phyloP scores from a whole-genome alignment of 345 rosid genomes.

The Bruguiera sexangula region DNA sequence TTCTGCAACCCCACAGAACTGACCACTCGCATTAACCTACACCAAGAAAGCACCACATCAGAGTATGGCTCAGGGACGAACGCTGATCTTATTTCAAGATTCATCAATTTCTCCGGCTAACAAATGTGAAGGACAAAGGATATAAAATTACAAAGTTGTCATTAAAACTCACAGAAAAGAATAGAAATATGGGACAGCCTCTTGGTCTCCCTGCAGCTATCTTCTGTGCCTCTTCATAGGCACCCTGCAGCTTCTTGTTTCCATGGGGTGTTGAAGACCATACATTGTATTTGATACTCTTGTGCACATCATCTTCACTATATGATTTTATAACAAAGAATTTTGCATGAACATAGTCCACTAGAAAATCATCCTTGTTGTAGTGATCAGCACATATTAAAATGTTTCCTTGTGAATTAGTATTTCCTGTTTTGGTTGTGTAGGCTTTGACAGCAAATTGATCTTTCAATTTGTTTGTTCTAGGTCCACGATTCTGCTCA shows the following conservation, averaged over 20 bases:
- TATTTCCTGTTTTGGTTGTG: constrained; percentile 55
- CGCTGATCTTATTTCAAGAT: background rate
- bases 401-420: constrained; percentile 58
- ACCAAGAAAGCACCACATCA: constrained; percentile 16
- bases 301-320: constrained; percentile 98
- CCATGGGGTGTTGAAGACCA: constrained; percentile 98
- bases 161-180: constrained; percentile 73
- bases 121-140: background rate
- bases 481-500: constrained; percentile 67
- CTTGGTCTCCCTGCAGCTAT: constrained; percentile 44
- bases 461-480: constrained; percentile 49
- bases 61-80: constrained; percentile 4
- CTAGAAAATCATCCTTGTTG: constrained; percentile 67
- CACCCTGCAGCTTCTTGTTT: constrained; percentile 82
- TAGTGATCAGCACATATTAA: constrained; percentile 58
- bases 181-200: constrained; percentile 72
- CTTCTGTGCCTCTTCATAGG: constrained; percentile 74
- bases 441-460: constrained; percentile 62
- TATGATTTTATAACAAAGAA: constrained; percentile 92
- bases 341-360: constrained; percentile 57
- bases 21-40: constrained; percentile 97
- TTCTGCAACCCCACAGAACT: constrained; percentile 96
- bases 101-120: background rate
- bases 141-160: background rate
- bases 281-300: constrained; percentile 85